A percentile compares a stretch with the other conserved stretches of the same genome.
Evolutionary conservation across 2,329 filamentous ascomycete genomes (phyloP).

Genomic region (Elsinoe fawcettii): DNA sequence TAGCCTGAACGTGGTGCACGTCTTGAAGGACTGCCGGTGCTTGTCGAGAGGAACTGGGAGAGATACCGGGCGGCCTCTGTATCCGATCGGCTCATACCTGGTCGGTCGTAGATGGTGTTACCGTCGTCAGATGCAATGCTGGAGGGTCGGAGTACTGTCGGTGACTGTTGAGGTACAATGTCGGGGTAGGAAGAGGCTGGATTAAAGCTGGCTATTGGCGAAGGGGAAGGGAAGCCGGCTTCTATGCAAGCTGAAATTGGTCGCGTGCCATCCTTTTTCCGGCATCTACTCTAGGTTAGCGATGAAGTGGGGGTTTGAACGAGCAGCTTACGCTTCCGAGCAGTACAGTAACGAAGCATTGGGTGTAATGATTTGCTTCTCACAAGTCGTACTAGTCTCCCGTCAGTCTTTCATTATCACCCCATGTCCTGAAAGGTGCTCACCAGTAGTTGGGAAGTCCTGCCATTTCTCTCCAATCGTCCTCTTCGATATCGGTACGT

Average conservation of each 20-base stretch:
- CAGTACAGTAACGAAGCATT: slow-evolving; percentile 55
- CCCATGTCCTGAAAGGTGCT: neutral
- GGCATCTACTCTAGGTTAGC: slow-evolving; percentile 33
- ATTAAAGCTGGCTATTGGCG: slow-evolving; percentile 18
- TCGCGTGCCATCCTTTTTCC: slow-evolving; percentile 39
- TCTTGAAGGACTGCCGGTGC: slow-evolving; percentile 22
- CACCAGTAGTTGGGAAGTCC: slow-evolving; percentile 49
- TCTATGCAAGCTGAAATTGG: slow-evolving; percentile 24
- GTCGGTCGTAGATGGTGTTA: slow-evolving; percentile 16
- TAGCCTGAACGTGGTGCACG: slow-evolving; percentile 29
- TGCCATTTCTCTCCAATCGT: slow-evolving; percentile 42
- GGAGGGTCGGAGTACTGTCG: slow-evolving; percentile 33
- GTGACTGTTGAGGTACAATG: slow-evolving; percentile 42
- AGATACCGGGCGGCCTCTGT: slow-evolving; percentile 37
- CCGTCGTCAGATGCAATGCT: slow-evolving; percentile 33
- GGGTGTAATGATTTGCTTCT: slow-evolving; percentile 57
- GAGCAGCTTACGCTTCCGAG: slow-evolving; percentile 54
- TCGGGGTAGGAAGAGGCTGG: slow-evolving; percentile 34
- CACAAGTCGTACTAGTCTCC: slow-evolving; percentile 50
- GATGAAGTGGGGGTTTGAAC: neutral
- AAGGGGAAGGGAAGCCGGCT: slow-evolving; percentile 19
- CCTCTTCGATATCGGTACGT: slow-evolving; percentile 28
- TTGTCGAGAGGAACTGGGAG: slow-evolving; percentile 33
- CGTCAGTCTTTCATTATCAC: neutral
- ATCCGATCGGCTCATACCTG: slow-evolving; percentile 21